Evolutionary conservation across 192 early-diverging fungal genomes (phyloP), one percentile per base, ranked within the genome.

Genomic region (Coemansia sp.): DNA sequence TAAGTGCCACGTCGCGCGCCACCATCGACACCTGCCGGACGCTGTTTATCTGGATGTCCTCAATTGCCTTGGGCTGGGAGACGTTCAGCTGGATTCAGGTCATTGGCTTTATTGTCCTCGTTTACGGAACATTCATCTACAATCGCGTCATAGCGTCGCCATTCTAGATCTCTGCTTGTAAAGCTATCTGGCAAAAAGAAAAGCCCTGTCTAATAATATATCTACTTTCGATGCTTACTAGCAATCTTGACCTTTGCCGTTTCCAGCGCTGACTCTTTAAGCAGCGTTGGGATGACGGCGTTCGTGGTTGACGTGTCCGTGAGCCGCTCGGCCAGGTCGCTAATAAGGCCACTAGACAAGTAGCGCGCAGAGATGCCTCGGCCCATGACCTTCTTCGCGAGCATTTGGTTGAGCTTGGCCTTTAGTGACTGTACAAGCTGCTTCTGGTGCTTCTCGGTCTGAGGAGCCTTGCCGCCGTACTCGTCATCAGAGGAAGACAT

Each of bases 1-100:
- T 97, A 45, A 90, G 87, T 34, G 95, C 96, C 42, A 99, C 96
- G 3, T 86, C 91, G 18, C 84, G 96, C n/a, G 90, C 88, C 10
- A 99, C 95, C 0, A 97, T 99, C 57, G 96, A 99, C 65, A 94
- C 95, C 11, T 94, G 93, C 87, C 85, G 96, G 47, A 99, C 95
- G 6, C 77, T 97, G 55, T 95, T 97, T 67, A 96, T 99, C 64
- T 99, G 97, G 97, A 89, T 91, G 81, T 86, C 92, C 55, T 91
- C 88, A 28, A 75, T 97, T 18, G 85, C 81, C n/a, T 86, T 99
- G 50, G 95, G 95, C 14, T 99, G 97, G 97, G 97, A 99, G 78
- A 72, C 77, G 0, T 99, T 99, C 69, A 88, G 87, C 67, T 90
- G 85, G 84, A 68, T 97, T 48, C 97, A 99, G 74, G 95, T 99